These are phyloP conservation scores for Kodamaea plutei DNA, from an alignment of 1,139 yeast genomes.

Conservation along the genomic window DNA sequence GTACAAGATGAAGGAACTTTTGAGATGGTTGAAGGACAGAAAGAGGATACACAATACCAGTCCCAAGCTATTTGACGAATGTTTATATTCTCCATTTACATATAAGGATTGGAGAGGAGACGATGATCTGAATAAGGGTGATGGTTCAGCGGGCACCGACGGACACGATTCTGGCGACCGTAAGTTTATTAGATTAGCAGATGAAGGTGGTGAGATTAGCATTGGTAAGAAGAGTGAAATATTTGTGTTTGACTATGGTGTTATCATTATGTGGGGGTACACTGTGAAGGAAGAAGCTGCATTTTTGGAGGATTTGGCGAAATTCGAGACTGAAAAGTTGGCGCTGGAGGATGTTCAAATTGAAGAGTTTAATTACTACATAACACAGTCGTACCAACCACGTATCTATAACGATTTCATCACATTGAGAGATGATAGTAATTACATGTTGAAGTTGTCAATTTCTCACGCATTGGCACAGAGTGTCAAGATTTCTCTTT, in stretches of 20 bases:
- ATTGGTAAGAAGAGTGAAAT: conserved; percentile 75
- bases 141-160: conserved; percentile 1
- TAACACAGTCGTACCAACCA: conserved; percentile 90
- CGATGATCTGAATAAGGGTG: conserved; percentile 22
- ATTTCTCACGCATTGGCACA: conserved; percentile 92
- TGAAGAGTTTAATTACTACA: conserved; percentile 91
- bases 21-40: conserved; percentile 80
- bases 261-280: conserved; percentile 93
- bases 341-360: conserved; percentile 88
- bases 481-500: conserved; percentile 87
- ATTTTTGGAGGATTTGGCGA: conserved; percentile 76
- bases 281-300: conserved; percentile 78
- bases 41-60: conserved; percentile 70
- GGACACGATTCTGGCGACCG: conserved; percentile 18
- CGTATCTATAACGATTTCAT: conserved; percentile 93
- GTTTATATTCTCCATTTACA: conserved; percentile 85
- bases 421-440: conserved; percentile 83
- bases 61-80: conserved; percentile 90
- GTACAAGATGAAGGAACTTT: conserved; percentile 79
- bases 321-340: conserved; percentile 85
- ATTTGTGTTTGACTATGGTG: conserved; percentile 92
- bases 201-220: conserved; percentile 93
- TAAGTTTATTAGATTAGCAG: conserved; percentile 68
- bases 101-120: conserved; percentile 71
- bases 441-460: conserved; percentile 84